These are phyloP conservation scores for Sporothrix pallida DNA, from an alignment of 2,329 filamentous ascomycete species.

Conservation along the genomic window DNA sequence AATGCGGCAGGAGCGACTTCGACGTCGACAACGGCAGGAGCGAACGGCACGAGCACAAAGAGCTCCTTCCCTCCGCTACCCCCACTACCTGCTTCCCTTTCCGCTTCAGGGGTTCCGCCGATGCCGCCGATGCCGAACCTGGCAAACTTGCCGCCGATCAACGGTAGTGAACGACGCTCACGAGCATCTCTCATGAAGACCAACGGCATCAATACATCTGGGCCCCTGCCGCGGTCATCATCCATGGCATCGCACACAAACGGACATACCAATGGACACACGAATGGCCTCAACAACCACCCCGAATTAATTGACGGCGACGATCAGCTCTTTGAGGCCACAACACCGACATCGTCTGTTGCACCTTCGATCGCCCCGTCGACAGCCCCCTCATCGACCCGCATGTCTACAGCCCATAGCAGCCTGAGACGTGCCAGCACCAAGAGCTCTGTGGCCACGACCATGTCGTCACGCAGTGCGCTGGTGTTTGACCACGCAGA, in stretches of 20 bases:
- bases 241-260: neutral
- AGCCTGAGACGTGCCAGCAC: conserved; percentile 34
- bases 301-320: conserved; percentile 25
- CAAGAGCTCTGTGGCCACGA: conserved; percentile 31
- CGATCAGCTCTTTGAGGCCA: conserved; percentile 20
- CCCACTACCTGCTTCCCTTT: neutral
- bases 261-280: neutral
- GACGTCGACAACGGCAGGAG: conserved; percentile 24
- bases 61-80: conserved; percentile 32
- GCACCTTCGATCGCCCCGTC: neutral
- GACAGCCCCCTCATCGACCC: neutral
- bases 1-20: neutral
- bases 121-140: conserved; percentile 11
- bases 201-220: neutral
- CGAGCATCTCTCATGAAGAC: conserved; percentile 29
- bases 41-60: neutral
- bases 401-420: neutral
- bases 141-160: conserved; percentile 30
- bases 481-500: conserved; percentile 21
- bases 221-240: neutral
- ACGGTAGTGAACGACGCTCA: conserved; percentile 32
- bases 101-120: neutral
- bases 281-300: neutral
- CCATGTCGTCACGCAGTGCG: conserved; percentile 21
- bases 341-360: neutral